Conservation (phyloP, 2,329 filamentous ascomycete genomes). For the Fusarium sp. region DNA sequence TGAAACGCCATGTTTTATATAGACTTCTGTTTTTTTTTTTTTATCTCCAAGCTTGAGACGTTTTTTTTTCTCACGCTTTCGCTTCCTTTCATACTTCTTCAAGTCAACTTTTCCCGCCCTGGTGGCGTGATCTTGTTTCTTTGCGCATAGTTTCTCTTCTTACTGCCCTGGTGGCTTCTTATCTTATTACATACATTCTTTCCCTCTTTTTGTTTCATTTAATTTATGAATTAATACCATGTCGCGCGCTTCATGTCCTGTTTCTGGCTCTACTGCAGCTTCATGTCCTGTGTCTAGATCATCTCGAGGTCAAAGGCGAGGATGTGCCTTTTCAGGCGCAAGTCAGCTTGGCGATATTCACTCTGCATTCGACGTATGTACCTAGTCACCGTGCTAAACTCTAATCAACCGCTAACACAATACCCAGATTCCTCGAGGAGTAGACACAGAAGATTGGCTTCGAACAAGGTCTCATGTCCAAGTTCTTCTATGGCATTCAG, state of each 20-base stretch:
- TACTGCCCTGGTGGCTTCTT: conserved; percentile 1
- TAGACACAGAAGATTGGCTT: conserved; percentile 61
- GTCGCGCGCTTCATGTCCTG: conserved; percentile 51
- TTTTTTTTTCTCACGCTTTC: neutral
- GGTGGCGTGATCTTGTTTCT: conserved; percentile 6
- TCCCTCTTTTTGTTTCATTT: neutral
- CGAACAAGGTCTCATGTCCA: conserved; percentile 48
- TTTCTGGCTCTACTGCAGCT: conserved; percentile 49
- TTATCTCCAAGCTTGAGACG: neutral
- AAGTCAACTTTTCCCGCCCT: neutral
- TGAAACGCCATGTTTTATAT: neutral
- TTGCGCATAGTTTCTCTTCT: conserved; percentile 1
- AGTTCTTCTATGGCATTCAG: accelerated
- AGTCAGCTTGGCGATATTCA: conserved; percentile 39
- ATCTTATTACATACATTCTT: neutral
- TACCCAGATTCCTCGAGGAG: conserved; percentile 58
- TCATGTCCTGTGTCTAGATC: conserved; percentile 39
- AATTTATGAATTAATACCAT: conserved; percentile 32
- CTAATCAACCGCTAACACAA: accelerated
- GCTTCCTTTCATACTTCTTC: neutral
- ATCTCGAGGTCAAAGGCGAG: conserved; percentile 22
- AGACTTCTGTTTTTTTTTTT: neutral
- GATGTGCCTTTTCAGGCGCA: conserved; percentile 36
- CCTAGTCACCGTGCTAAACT: accelerated
- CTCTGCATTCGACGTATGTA: conserved; percentile 40